A percentile compares a stretch with the other conserved stretches of the same genome.
These are phyloP conservation scores for Fraxinus cuspidata DNA, from an alignment of 257 asterid species.

Conservation along the genomic window DNA sequence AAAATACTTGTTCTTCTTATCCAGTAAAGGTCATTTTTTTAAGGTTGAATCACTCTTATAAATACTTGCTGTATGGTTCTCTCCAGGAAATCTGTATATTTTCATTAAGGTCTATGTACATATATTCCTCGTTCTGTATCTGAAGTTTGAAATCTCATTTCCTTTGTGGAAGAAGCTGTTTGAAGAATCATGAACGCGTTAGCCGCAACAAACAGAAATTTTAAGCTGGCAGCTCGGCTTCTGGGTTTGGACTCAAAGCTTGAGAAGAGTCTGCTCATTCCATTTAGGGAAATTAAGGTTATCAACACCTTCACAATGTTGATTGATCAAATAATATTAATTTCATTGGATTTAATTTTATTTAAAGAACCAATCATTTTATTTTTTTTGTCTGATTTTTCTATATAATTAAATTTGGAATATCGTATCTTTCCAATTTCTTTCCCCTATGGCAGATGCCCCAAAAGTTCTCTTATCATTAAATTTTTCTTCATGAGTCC, in stretches of 20 bases:
- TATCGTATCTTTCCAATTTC: background rate
- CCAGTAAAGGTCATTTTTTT: background rate
- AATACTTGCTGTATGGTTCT: background rate
- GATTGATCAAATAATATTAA: background rate
- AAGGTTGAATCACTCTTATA: background rate
- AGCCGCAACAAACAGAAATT: conserved; percentile 92
- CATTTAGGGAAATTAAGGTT: conserved; percentile 95
- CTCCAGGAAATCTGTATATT: background rate
- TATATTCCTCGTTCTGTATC: background rate
- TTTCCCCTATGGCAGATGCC: background rate
- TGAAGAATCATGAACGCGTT: conserved; percentile 75
- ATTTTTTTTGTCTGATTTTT: background rate
- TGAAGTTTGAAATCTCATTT: conserved; percentile 2
- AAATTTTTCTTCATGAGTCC: background rate
- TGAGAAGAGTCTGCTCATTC: conserved; percentile 81
- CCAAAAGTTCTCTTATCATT: background rate
- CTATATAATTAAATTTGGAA: background rate
- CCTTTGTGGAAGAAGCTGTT: background rate
- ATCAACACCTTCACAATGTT: background rate
- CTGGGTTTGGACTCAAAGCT: conserved; percentile 88
- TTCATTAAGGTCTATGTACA: background rate
- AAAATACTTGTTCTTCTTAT: background rate
- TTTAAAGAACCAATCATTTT: background rate
- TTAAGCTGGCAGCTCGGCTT: conserved; percentile 81
- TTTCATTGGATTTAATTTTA: background rate